Base-by-base conservation (phyloP, 1,284 basidiomycete genomes). In the Stereum hirsutum region DNA sequence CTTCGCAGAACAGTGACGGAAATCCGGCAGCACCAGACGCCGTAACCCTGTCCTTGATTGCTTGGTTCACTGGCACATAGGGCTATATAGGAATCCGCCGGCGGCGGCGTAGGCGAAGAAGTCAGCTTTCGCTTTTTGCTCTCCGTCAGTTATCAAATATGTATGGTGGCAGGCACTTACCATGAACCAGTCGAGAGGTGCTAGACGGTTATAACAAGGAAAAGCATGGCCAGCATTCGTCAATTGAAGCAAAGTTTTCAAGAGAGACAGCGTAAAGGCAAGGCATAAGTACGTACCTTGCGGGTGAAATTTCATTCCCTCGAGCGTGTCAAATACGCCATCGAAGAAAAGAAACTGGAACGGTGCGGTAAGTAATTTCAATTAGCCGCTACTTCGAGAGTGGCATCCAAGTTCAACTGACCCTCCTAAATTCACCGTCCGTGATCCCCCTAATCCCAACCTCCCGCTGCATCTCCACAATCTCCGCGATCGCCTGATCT, bases 291-390 rank as follows among this genome's bases (percentile, higher is more conserved):
- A 60, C 70, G 36, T 52, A 81, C 78, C 70, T 41, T 71, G 69
- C 7, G 71, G 64, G 35, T 78, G 56, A 49, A 65, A 65, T 35
- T 68, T 70, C 69, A 82, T 81, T 34, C 84, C 81, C 36, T 80
- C 72, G 47, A 79, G 59, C 48, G 66, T 78, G 50, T 80, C 72
- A 54, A 75, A 81, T 17, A 78, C 74, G 12, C 73, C 74, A 43
- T 78, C 74, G 44, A 68, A 79, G 56, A 78, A 79, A 59, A 70
- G 64, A 40, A 65, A 65, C 52, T n/a, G n/a, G 79, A 52, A 7
- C 7, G 11, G 27, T 31, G 11, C 10, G 32, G 23, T 10, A 38
- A 6, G n/a, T 15, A 17, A 39, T 6, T 7, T 20, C 14, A 15
- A 39, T 17, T 15, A 5, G 11, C 17, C 6, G 14, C 20, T 48